phyloP scores from a whole-genome alignment of 768 basidiomycete species.

The Lactarius sanguifluus region DNA sequence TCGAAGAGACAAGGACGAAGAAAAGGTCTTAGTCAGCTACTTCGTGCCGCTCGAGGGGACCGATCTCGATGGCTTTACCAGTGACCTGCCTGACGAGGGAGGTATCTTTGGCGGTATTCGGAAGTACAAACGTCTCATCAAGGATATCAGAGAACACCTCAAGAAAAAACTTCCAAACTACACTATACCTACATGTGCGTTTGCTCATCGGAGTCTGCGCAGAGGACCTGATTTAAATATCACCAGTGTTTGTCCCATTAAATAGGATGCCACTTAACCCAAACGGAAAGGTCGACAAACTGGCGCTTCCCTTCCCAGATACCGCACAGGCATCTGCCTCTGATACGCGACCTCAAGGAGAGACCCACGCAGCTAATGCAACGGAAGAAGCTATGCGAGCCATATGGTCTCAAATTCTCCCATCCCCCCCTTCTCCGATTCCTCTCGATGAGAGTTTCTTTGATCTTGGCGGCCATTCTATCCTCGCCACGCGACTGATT shows the following conservation, averaged over 20 bases:
- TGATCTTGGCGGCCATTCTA: constrained; percentile 97
- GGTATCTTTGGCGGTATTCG: constrained; percentile 73
- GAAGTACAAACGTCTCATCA: constrained; percentile 85
- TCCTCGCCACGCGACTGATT: constrained; percentile 93
- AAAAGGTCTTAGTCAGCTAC: constrained; percentile 97
- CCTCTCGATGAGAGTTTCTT: constrained; percentile 95
- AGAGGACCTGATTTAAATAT: constrained; percentile 16
- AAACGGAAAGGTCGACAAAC: constrained; percentile 99
- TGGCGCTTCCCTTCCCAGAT: constrained; percentile 97
- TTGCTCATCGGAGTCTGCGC: neutral
- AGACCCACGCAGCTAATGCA: constrained; percentile 47
- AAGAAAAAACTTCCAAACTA: constrained; percentile 97
- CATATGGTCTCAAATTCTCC: constrained; percentile 85
- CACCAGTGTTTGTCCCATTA: constrained; percentile 87
- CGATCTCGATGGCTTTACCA: constrained; percentile 65
- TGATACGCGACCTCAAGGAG: constrained; percentile 40
- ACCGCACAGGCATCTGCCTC: constrained; percentile 65
- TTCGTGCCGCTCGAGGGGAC: constrained; percentile 85
- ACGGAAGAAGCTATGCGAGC: constrained; percentile 79
- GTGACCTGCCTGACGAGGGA: constrained; percentile 54
- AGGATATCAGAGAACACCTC: constrained; percentile 90
- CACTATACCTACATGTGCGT: constrained; percentile 85
- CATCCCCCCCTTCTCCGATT: constrained; percentile 72
- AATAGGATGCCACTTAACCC: constrained; percentile 96
- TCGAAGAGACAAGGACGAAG: constrained; percentile 96